A percentile compares a stretch with the other conserved stretches of the same genome.
These are phyloP conservation scores for Eutypella sp. DNA, from an alignment of 2,329 filamentous ascomycete genomes.

Conservation along the genomic window DNA sequence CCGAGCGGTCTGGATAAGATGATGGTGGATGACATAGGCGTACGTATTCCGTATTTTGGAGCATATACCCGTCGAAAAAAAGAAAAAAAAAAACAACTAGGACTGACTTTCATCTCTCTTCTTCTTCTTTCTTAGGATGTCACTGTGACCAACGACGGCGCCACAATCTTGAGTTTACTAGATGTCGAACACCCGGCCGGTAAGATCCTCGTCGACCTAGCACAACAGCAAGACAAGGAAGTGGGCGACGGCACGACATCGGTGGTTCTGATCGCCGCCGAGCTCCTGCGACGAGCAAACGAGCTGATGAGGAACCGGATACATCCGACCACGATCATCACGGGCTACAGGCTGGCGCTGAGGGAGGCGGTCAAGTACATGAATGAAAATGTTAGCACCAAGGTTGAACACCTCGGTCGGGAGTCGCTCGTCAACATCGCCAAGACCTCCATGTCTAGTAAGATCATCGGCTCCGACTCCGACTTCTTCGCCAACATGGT, in stretches of 20 bases:
- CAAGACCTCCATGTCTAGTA: slow-evolving; percentile 98
- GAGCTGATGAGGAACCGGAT: slow-evolving; percentile 99
- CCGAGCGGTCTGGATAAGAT: slow-evolving; percentile 98
- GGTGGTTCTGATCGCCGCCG: slow-evolving; percentile 93
- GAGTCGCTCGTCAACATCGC: slow-evolving; percentile 93
- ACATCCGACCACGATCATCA: slow-evolving; percentile 99
- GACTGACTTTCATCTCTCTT: slow-evolving; percentile 11
- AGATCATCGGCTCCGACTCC: slow-evolving; percentile 93
- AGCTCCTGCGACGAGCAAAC: slow-evolving; percentile 88
- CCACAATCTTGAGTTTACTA: slow-evolving; percentile 89
- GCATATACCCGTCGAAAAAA: no score
- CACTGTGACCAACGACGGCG: slow-evolving; percentile 97
- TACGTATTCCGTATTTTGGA: slow-evolving; percentile 51
- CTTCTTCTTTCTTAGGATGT: no score
- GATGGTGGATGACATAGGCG: slow-evolving; percentile 99
- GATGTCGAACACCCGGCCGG: slow-evolving; percentile 97
- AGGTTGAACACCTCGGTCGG: slow-evolving; percentile 84
- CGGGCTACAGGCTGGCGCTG: slow-evolving; percentile 90
- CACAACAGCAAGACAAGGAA: slow-evolving; percentile 98
- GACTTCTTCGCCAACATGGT: slow-evolving; percentile 98
- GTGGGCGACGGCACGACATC: slow-evolving; percentile 98
- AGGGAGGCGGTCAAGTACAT: slow-evolving; percentile 98
- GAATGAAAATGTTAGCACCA: slow-evolving; percentile 95
- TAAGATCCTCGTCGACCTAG: slow-evolving; percentile 96
- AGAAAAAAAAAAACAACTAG: not conserved